A percentile compares a stretch with the other conserved stretches of the same genome.
Conservation (phyloP, 768 basidiomycete genomes). For the Pluteus cervinus region DNA sequence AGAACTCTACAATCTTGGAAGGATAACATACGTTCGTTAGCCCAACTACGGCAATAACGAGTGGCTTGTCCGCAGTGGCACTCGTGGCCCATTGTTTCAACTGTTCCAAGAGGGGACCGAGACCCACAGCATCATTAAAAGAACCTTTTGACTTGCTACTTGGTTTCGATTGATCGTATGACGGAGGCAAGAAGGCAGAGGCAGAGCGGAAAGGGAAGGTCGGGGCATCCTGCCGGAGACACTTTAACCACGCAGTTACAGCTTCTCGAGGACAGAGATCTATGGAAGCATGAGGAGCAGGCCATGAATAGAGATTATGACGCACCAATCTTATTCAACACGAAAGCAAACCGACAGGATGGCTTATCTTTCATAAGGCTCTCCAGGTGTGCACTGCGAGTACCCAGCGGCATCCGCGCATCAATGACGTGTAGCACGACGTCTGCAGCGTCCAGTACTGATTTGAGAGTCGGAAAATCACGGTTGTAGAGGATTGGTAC, state of each 20-base stretch:
- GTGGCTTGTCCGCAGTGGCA: slow-evolving; percentile 40
- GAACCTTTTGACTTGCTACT: slow-evolving; percentile 39
- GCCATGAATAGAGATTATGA: slow-evolving; percentile 10
- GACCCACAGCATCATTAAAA: slow-evolving; percentile 56
- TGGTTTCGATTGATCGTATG: slow-evolving; percentile 27
- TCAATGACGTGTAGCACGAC: slow-evolving; percentile 79
- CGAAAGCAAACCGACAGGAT: slow-evolving; percentile 47
- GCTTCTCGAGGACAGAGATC: slow-evolving; percentile 80
- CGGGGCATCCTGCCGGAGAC: slow-evolving; percentile 54
- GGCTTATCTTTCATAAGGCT: slow-evolving; percentile 35
- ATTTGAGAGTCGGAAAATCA: slow-evolving; percentile 52
- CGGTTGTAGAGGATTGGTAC: slow-evolving; percentile 58
- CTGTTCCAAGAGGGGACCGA: slow-evolving; percentile 40
- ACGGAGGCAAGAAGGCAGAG: slow-evolving; percentile 53
- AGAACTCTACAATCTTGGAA: not conserved
- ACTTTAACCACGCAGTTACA: slow-evolving; percentile 58
- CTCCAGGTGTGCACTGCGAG: slow-evolving; percentile 62
- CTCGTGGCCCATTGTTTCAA: slow-evolving; percentile 42
- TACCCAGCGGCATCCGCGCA: slow-evolving; percentile 74
- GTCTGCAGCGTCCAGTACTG: slow-evolving; percentile 73
- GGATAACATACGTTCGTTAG: slow-evolving; percentile 61
- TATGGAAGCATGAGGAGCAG: slow-evolving; percentile 20
- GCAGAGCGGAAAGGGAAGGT: slow-evolving; percentile 73
- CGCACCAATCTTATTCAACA: slow-evolving; percentile 87
- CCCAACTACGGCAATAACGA: slow-evolving; percentile 79